Percentiles rank a stretch among this genome's conserved stretches.
Conservation (phyloP, 2,329 filamentous ascomycete species). For the Aspergillus glaucus region DNA sequence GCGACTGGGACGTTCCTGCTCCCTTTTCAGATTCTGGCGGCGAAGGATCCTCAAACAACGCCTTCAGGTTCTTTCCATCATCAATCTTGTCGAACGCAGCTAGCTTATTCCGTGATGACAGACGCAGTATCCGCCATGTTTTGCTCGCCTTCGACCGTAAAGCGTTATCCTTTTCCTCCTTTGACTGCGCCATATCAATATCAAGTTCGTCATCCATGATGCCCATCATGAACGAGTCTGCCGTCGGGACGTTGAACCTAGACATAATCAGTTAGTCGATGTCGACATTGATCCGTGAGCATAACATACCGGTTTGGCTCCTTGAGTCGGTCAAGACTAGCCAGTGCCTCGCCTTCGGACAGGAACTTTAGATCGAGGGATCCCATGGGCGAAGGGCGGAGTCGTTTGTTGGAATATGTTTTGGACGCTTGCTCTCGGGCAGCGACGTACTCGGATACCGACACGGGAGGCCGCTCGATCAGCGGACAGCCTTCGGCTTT, state of each 20-base stretch:
- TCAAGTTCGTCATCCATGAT: slow-evolving; percentile 80
- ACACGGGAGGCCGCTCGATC: slow-evolving; percentile 70
- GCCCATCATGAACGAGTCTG: slow-evolving; percentile 63
- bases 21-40: slow-evolving; percentile 6
- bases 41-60: slow-evolving; percentile 38
- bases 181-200: slow-evolving; percentile 68
- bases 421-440: slow-evolving; percentile 62
- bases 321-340: slow-evolving; percentile 64
- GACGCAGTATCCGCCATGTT: slow-evolving; percentile 79
- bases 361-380: slow-evolving; percentile 75
- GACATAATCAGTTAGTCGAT: slow-evolving; percentile 11
- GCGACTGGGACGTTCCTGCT: slow-evolving; percentile 12
- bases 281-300: neutral
- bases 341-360: slow-evolving; percentile 55
- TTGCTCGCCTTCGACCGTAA: slow-evolving; percentile 76
- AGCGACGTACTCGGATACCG: slow-evolving; percentile 60
- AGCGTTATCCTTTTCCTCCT: slow-evolving; percentile 53
- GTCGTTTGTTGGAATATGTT: slow-evolving; percentile 63
- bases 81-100: slow-evolving; percentile 81
- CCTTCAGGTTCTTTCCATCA: slow-evolving; percentile 63
- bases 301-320: slow-evolving; percentile 46
- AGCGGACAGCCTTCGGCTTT: slow-evolving; percentile 89
- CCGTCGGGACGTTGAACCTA: slow-evolving; percentile 61
- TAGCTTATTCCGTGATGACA: slow-evolving; percentile 68
- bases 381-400: slow-evolving; percentile 63